Evolutionary conservation across 2,329 filamentous ascomycete genomes (phyloP), one percentile per base, ranked within the genome.

Genomic region (Fusarium sp.): DNA sequence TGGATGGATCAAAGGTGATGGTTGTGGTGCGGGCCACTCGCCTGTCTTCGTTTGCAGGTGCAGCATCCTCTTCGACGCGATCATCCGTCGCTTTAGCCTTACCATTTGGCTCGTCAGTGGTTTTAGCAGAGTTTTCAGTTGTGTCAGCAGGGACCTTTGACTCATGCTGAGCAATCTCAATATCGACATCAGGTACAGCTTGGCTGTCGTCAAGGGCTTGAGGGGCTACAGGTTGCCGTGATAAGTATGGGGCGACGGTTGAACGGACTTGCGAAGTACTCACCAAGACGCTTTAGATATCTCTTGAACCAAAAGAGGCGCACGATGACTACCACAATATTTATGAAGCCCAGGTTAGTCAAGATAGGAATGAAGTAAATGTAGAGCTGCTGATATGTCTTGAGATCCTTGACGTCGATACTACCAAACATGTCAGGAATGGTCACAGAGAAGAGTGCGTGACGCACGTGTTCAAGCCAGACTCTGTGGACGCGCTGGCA

Each of bases 331-430:
- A 87, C 83, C 8, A 84, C 39, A 6, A 85, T 83, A 70, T 87
- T 87, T 70, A 88, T 79, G 66, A 87, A 86, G 1, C 82, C 81
- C 18, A 87, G 57, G 57, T 88, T 87, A 0, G 82, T 84, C 4
- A 88, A 54, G 14, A 86, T 81, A 0, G 86, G 85, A 23, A 86
- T 77, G 37, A 87, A 79, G 70, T 87, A 88, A 39, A 87, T 69
- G 37, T 83, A 84, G 2, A 88, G 72, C 68, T 88, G 86, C 72
- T 88, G 86, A 57, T 87, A 88, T 0, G 80, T 82, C 63, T 83
- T 82, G 21, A 88, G 73, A 2, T 78, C 77, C 51, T 87, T 88
- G 38, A 88, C 76, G 69, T 88, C 86, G 37, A 87, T 76, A 10
- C 86, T 87, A 6, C n/a, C 8, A 15, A 23, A 10, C n/a, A 23